Evolutionary conservation across 2,329 filamentous ascomycete genomes (phyloP), one percentile per base, ranked within the genome.

Genomic region (Fusarium sp.): DNA sequence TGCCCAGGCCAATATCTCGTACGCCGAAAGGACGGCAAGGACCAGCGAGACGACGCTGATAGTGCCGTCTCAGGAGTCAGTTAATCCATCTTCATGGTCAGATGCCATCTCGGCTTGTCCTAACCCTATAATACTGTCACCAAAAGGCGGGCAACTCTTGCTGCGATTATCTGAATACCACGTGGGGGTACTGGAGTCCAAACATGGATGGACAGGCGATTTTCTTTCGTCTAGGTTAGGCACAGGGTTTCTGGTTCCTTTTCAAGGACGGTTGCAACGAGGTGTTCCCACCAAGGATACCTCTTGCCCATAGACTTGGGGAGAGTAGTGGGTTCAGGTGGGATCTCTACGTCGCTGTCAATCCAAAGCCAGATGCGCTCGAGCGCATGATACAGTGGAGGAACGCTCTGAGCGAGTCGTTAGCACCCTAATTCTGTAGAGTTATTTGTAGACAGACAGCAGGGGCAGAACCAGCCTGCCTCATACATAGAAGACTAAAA

Each of bases 231-330:
- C 76, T 71, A 82, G 33, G 80, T 82, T 49, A 82, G 72, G 67
- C 80, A 82, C 39, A 82, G 65, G 13, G 78, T 77, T 62, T 81
- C 79, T 57, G 71, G 47, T 65, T 79, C 79, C 49, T 71, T 67
- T 9, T 73, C 67, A 45, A 74, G 70, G 26, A 82, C 73, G 47
- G 68, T 73, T 34, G 64, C 64, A 19, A 82, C 78, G 57, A 82
- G 73, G n/a, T 64, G 57, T 71, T 82, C 81, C 80, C 80, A 82
- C 81, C 80, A 82, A 21, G 78, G 71, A 33, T 63, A 49, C 47
- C 80, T 78, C 34, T 75, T 61, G 42, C 70, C 61, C 49, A 82
- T 72, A 21, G 67, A 55, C 19, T 69, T 57, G 40, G 73, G 51
- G 15, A 77, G 42, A 38, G 59, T 42, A 39, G 40, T 36, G 36